These are phyloP conservation scores for Colletotrichum tofieldiae DNA, from an alignment of 2,329 filamentous ascomycete genomes.

Conservation along the genomic window DNA sequence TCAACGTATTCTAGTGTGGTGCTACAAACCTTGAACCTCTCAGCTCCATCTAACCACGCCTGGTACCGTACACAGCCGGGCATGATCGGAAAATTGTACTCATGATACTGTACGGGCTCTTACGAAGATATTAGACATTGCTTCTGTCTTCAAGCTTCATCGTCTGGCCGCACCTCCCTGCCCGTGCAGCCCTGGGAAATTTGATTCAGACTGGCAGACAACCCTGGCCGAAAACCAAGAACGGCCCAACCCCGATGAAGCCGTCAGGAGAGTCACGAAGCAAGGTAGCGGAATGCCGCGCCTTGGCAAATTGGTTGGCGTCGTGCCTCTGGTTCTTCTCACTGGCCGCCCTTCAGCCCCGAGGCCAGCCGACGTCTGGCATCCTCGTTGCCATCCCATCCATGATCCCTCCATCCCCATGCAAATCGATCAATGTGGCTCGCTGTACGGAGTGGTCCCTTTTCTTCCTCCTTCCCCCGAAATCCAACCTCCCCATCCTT, in stretches of 20 bases:
- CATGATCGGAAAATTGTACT: background rate
- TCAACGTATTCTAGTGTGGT: background rate
- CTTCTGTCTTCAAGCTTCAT: background rate
- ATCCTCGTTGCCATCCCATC: constrained; percentile 9
- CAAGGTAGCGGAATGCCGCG: constrained; percentile 32
- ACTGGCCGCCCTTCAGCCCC: constrained; percentile 16
- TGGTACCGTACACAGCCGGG: background rate
- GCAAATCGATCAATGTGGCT: background rate
- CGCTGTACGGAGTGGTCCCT: background rate
- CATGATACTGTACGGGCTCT: background rate
- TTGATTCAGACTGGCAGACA: background rate
- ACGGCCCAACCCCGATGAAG: constrained; percentile 27
- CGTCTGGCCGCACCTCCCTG: background rate
- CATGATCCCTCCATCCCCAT: background rate
- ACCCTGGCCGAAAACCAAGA: constrained; percentile 26
- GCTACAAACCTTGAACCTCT: background rate
- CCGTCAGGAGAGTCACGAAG: constrained; percentile 24
- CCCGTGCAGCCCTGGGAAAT: constrained; percentile 9
- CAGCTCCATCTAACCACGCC: background rate
- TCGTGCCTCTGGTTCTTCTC: constrained; percentile 13
- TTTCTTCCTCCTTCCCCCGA: background rate
- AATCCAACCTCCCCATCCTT: background rate
- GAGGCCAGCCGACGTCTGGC: constrained; percentile 16
- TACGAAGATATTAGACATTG: background rate
- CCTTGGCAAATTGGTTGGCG: constrained; percentile 37